phyloP scores from a whole-genome alignment of 176 grass and related monocot genomes.

The Microstegium vimineum region DNA sequence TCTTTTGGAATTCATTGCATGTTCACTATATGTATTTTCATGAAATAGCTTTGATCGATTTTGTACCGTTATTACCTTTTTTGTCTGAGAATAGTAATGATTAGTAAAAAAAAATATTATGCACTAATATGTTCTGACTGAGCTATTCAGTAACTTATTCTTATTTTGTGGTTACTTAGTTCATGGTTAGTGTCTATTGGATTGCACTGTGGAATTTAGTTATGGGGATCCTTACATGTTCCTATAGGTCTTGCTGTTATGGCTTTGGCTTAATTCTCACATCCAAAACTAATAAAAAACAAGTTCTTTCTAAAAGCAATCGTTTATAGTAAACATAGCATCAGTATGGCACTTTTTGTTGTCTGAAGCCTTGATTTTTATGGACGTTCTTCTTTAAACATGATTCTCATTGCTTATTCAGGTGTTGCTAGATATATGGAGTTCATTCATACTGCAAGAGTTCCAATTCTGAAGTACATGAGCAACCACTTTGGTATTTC shows the following conservation, averaged over 20 bases:
- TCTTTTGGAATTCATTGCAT: neutral
- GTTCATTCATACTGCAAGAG: slow-evolving; percentile 78
- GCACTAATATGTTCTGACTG: neutral
- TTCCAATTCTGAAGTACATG: slow-evolving; percentile 68
- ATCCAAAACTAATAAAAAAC: neutral
- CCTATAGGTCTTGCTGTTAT: neutral
- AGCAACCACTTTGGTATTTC: slow-evolving; percentile 57
- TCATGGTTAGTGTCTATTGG: neutral
- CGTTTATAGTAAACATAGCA: neutral
- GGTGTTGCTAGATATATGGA: slow-evolving; percentile 42
- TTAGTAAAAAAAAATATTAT: neutral
- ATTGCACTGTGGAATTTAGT: neutral
- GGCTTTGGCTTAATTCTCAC: neutral
- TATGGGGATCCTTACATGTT: neutral
- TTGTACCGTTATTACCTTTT: neutral
- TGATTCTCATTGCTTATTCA: slow-evolving; percentile 40
- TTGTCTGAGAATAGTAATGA: neutral
- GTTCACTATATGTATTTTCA: neutral
- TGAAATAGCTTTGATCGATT: neutral
- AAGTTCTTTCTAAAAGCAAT: neutral
- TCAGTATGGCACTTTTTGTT: neutral
- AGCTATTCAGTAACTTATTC: neutral
- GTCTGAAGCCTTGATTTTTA: neutral
- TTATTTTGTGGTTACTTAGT: slow-evolving; percentile 5
- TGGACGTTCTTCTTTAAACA: slow-evolving; percentile 3